Evolutionary conservation across 495 filamentous ascomycete genomes (phyloP), one percentile per base, ranked within the genome.

Genomic region (Neurospora africana): DNA sequence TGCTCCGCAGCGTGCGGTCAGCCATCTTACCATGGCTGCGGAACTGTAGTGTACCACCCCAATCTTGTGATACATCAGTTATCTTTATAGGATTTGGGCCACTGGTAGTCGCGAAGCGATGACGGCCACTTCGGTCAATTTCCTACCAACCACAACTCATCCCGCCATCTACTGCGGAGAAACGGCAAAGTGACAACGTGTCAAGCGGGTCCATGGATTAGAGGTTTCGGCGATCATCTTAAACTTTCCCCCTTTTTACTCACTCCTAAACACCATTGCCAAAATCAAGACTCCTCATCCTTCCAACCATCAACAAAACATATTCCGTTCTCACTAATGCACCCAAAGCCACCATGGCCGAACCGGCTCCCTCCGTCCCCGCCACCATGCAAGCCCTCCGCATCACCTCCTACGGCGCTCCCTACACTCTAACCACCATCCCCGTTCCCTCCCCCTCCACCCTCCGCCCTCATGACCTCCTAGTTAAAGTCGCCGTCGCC

Each of bases 401-500:
- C 53, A 61, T 79, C 23, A 71, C 53, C 0, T 44, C 86, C 78
- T 87, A 80, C 81, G 81, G 85, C 70, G 75, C 79, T 69, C 87
- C 87, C 23, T 88, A 89, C 78, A 72, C 81, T 44, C 76, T 89
- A 68, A 78, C 80, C 71, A 74, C 76, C n/a, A 77, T 88, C 69
- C 81, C 83, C 68, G 84, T 85, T 13, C 88, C 87, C 33, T 73
- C 75, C 36, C 53, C 53, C 15, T 61, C 23, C 13, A 13, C 9
- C 5, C 80, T 88, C 17, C 72, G 76, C 15, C 80, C 82, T 2
- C 75, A 85, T 72, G 87, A 89, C 73, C 74, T 89, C 15, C 86
- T 89, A 47, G 81, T 89, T 74, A 87, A 88, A 79, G 80, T 88
- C 61, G 86, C 83, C 65, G 87, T 86, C 21, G 88, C 85, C 38